Conservation (phyloP, 495 filamentous ascomycete species). For the Bathelium albidoporum region DNA sequence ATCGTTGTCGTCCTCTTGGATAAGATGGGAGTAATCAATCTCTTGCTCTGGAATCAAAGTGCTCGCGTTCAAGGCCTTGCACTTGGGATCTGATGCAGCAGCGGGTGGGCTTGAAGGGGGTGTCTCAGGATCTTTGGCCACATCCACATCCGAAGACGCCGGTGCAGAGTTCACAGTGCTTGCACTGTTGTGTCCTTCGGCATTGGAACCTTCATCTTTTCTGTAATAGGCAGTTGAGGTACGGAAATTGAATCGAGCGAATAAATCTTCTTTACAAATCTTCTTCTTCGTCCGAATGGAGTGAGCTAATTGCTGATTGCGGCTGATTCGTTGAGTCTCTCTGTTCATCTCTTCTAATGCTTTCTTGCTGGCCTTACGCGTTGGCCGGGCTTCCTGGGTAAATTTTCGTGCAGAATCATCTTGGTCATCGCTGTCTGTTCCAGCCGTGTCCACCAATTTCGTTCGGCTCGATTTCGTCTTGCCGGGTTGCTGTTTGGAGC, state of each 20-base stretch:
- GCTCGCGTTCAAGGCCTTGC: background rate
- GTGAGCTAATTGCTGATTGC: constrained; percentile 86
- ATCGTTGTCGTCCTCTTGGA: constrained; percentile 7
- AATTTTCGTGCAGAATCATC: constrained; percentile 47
- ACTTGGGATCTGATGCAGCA: background rate
- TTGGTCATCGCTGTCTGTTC: constrained; percentile 38
- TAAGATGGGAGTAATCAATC: background rate
- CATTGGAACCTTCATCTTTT: background rate
- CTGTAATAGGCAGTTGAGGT: background rate
- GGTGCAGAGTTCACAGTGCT: constrained; percentile 15
- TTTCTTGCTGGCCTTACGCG: constrained; percentile 88
- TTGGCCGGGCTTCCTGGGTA: constrained; percentile 54
- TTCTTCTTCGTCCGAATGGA: constrained; percentile 87
- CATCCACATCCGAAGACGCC: constrained; percentile 39
- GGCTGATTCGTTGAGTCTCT: constrained; percentile 82
- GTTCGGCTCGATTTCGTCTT: background rate
- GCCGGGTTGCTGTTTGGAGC: background rate
- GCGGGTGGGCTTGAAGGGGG: constrained; percentile 31
- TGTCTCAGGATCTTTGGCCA: constrained; percentile 34
- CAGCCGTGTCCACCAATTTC: constrained; percentile 10
- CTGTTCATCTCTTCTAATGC: constrained; percentile 89
- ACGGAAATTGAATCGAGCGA: constrained; percentile 72
- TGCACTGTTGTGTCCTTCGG: background rate
- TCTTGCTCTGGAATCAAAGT: background rate
- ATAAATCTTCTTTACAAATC: constrained; percentile 71